Evolutionary conservation across 2,329 filamentous ascomycete species (phyloP).

Genomic region (Aureobasidium sp.): DNA sequence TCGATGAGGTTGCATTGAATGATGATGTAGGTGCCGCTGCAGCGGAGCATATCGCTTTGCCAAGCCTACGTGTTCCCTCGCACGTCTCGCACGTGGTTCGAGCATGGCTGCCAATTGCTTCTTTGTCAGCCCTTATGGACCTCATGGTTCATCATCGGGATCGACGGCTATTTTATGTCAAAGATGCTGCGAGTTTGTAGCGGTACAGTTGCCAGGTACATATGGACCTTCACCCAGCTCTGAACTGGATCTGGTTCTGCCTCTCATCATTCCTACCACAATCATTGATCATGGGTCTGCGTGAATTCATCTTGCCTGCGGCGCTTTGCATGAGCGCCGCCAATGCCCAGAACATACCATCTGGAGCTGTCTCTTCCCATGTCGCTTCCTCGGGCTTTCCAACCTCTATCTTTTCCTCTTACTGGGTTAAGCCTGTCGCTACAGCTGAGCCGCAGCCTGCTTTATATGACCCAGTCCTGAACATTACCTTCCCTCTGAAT

Average conservation of each 20-base stretch:
- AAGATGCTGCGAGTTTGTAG: background rate
- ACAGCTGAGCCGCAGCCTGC: constrained; percentile 48
- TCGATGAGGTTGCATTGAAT: background rate
- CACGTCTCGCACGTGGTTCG: background rate
- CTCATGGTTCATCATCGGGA: background rate
- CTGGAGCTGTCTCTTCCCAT: constrained; percentile 25
- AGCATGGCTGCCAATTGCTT: constrained; percentile 6
- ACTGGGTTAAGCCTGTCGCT: constrained; percentile 39
- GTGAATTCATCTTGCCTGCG: background rate
- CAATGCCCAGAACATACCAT: constrained; percentile 12
- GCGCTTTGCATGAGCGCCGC: background rate
- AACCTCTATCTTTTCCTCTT: constrained; percentile 44
- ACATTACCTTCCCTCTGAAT: constrained; percentile 45
- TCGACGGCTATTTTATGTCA: background rate
- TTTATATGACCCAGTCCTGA: constrained; percentile 47
- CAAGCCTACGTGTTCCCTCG: background rate
- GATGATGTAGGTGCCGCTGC: background rate
- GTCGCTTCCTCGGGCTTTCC: constrained; percentile 44
- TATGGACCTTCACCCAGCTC: background rate
- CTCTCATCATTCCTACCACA: constrained; percentile 2
- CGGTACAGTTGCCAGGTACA: background rate
- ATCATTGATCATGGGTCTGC: constrained; percentile 2
- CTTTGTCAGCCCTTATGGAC: background rate
- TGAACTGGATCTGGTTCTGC: background rate
- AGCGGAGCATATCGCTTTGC: background rate